These are phyloP conservation scores for Rhodomyrtus tomentosa DNA, from an alignment of 345 rosid species.

Conservation along the genomic window DNA sequence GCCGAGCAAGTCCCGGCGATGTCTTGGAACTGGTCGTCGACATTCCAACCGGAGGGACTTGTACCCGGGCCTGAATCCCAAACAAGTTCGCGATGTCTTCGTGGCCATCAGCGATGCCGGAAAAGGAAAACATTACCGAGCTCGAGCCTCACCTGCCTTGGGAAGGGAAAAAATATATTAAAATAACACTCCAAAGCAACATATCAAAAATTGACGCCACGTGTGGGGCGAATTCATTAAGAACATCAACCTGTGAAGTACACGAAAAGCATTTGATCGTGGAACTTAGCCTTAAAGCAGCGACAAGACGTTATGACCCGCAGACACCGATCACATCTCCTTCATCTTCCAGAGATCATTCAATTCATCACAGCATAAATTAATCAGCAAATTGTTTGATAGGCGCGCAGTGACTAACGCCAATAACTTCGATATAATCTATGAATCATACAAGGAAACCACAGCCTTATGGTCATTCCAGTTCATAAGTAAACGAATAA, in stretches of 20 bases:
- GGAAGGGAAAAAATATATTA: no score
- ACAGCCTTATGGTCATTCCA: not conserved
- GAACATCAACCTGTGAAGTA: not conserved
- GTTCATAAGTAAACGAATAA: not conserved
- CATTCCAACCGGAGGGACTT: no score
- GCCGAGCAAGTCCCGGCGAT: no score
- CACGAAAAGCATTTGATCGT: not conserved
- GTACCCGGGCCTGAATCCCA: no score
- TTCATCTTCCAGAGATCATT: not conserved
- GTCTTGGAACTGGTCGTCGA: no score
- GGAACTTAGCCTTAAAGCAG: not conserved
- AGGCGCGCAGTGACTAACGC: not conserved
- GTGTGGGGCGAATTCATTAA: no score
- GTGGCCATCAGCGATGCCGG: no score
- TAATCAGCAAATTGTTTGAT: not conserved
- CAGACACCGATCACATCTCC: not conserved
- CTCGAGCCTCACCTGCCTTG: no score
- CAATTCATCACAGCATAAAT: not conserved
- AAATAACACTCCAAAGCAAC: no score
- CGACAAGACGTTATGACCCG: not conserved
- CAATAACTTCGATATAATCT: not conserved
- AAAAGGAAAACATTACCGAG: no score
- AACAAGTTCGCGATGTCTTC: no score
- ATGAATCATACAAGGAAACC: not conserved
- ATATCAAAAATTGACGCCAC: no score